Percentiles rank a stretch among this genome's conserved stretches.
These are phyloP conservation scores for Avena sativa DNA, from an alignment of 176 grass and related monocot genomes.

Conservation along the genomic window DNA sequence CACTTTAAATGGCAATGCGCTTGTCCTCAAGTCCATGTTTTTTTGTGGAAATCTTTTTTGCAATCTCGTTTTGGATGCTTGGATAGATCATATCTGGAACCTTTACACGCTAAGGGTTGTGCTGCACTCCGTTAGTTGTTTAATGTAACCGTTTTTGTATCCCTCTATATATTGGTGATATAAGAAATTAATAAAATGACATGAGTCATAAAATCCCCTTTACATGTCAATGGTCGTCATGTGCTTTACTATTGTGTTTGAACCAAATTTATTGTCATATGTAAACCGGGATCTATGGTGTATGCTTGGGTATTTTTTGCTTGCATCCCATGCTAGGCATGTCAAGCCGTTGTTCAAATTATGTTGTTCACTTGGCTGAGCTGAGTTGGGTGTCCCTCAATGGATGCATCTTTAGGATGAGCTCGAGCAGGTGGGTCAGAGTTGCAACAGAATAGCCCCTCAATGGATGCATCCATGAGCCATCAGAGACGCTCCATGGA, in stretches of 20 bases:
- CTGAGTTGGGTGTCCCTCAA: not conserved
- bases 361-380: not conserved
- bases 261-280: not conserved
- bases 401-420: too few relatives aligned
- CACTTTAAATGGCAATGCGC: not conserved
- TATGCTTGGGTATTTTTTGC: not conserved
- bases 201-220: not conserved
- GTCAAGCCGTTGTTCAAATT: not conserved
- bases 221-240: not conserved
- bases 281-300: not conserved
- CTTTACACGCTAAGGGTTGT: not conserved
- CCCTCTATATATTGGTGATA: not conserved
- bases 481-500: too few relatives aligned
- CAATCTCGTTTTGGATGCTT: too few relatives aligned
- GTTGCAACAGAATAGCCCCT: too few relatives aligned
- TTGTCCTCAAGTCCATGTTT: not conserved
- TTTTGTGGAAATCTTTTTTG: not conserved
- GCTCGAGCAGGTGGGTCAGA: too few relatives aligned
- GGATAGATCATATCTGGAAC: too few relatives aligned
- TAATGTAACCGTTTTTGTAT: not conserved
- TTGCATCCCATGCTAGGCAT: too few relatives aligned
- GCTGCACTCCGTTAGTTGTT: not conserved
- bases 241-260: not conserved
- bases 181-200: not conserved
- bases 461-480: too few relatives aligned